Evolutionary conservation across 441 rosid genomes (phyloP), one percentile per base, ranked within the genome.

Genomic region (Mallotus repandus): DNA sequence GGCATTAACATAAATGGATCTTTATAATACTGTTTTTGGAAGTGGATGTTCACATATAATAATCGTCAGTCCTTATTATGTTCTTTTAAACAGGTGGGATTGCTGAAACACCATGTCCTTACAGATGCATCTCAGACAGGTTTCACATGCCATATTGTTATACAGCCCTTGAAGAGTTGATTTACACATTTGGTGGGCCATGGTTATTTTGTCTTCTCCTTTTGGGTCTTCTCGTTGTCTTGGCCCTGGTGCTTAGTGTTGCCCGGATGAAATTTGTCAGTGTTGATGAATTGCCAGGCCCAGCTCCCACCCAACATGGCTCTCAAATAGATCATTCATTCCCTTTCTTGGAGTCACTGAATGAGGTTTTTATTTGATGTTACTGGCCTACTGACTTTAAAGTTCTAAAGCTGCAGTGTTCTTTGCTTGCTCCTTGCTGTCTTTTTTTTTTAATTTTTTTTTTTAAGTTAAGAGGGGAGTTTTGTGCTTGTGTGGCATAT

Each of bases 131-230:
- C 82, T 89, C 99, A 1, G 98, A 96, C 78, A 91, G 98, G 88
- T 94, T 89, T 88, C 96, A 91, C 87, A 89, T 91, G 98, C 98
- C 99, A 43, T 86, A 86, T 71, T 97, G 99, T 79, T 92, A 92
- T 82, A 97, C 99, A 50, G 96, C 99, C 63, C 98, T 92, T 71
- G 99, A 97, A 83, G 98, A 97, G 85, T 84, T 94, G 82, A 90
- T 97, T 78, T 92, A 94, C 84, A 91, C 99, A 66, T 94, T 97
- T 88, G 99, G 99, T 57, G 99, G 99, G 71, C 99, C 98, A 55
- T 94, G 98, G 99, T 79, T 97, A 79, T 97, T 97, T 76, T 84
- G 96, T 81, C 89, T 97, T 81, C 87, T 94, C 80, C 92, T 97
- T 62, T 72, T 91, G 77, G 97, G 93, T 82, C 96, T 97, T 68